A percentile compares a stretch with the other conserved stretches of the same genome.
Conservation (phyloP, 495 filamentous ascomycete species). For the Geopyxis carbonaria region DNA sequence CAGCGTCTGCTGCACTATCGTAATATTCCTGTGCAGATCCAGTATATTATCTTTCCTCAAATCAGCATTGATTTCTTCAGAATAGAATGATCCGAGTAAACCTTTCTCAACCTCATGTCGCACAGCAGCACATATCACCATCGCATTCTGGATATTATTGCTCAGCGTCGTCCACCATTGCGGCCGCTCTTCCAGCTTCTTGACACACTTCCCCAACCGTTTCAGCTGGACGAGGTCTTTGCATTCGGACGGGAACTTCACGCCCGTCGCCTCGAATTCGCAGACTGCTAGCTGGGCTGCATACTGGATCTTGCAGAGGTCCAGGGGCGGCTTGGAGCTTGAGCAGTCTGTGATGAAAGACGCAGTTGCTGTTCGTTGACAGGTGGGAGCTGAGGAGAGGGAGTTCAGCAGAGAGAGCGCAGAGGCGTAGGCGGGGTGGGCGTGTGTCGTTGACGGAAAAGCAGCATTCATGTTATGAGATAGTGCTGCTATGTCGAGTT, state of each 20-base stretch:
- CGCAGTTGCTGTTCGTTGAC: constrained; percentile 16
- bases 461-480: no score
- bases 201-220: constrained; percentile 14
- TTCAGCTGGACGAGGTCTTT: constrained; percentile 1
- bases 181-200: constrained; percentile 18
- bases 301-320: constrained; percentile 14
- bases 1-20: constrained; percentile 15
- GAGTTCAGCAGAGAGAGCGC: constrained; percentile 13
- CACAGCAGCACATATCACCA: constrained; percentile 19
- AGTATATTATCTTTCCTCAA: constrained; percentile 14
- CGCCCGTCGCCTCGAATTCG: constrained; percentile 22
- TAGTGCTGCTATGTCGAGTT: no score
- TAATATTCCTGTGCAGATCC: constrained; percentile 20
- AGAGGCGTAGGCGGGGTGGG: constrained; percentile 11
- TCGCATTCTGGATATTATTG: constrained; percentile 22
- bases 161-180: constrained; percentile 26
- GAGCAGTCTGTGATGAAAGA: constrained; percentile 19
- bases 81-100: no score
- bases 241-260: constrained; percentile 20
- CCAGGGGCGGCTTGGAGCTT: no score
- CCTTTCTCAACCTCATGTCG: constrained; percentile 23
- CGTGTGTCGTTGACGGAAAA: constrained; percentile 3
- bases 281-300: constrained; percentile 21
- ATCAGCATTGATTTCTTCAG: not conserved
- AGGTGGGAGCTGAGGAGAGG: constrained; percentile 19